Evolutionary conservation across 2,329 filamentous ascomycete species (phyloP), one percentile per base, ranked within the genome.

Genomic region (Venturia carpophila): DNA sequence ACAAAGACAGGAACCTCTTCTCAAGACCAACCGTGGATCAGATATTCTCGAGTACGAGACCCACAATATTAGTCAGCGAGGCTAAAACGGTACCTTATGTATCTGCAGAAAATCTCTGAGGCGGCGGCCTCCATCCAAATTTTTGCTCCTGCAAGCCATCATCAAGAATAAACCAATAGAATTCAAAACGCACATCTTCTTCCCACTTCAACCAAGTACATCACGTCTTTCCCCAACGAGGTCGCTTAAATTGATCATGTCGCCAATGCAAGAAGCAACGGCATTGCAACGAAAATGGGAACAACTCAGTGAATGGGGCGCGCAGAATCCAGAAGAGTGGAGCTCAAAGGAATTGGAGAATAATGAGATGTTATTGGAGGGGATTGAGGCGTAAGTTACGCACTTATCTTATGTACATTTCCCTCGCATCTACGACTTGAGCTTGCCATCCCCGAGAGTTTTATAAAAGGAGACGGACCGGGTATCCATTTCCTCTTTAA

Each of bases 261-360:
- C 52, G 7, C n/a, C 52, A n/a, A 37, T 5, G 13, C 13, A 58
- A 3, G 30, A 58, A 9, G 7, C 37, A 34, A 17, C 30, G 19
- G 30, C 52, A 19, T 58, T 34, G 27, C 52, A 58, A 58, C 30
- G 37, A 7, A 58, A 58, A 58, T 58, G 52, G 52, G 52, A 58
- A 37, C 52, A 37, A 37, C 19, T 58, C 7, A 58, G 52, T 24
- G 52, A 58, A 58, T 58, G 52, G 52, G 52, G 52, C 13, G 52
- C 52, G 4, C 27, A 37, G 30, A 58, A 58, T 37, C 52, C 52
- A 3, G 52, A 58, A 3, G 27, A 58, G n/a, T 58, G 52, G 52
- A 21, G 27, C 6, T 5, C 19, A 10, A 58, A 15, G 6, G 52
- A 58, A 24, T 4, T 58, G 30, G 27, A 9, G 30, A 39, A 58